phyloP scores from a whole-genome alignment of 192 early-diverging fungal genomes.

The Ambispora gerdemannii region DNA sequence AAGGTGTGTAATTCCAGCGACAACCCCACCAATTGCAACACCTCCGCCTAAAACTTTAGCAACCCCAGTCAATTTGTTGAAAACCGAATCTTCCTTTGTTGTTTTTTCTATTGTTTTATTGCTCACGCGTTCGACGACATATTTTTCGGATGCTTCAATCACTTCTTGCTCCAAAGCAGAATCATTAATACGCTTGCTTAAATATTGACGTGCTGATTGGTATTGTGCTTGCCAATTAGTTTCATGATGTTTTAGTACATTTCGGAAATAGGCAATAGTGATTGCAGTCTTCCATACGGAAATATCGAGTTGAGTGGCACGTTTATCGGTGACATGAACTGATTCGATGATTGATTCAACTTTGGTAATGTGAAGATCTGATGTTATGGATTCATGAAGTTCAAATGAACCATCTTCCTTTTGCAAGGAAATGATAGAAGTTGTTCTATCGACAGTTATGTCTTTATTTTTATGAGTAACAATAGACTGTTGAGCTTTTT shows the following conservation, averaged over 20 bases:
- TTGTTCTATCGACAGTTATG: neutral
- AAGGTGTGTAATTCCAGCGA: too few relatives aligned
- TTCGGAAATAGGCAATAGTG: neutral
- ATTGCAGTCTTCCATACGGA: neutral
- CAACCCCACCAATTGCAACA: too few relatives aligned
- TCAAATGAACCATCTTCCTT: neutral
- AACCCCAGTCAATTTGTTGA: too few relatives aligned
- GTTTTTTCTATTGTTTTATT: too few relatives aligned
- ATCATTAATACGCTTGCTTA: neutral
- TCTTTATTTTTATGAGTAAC: neutral
- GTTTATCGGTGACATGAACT: neutral
- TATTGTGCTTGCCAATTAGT: neutral
- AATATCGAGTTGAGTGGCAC: neutral
- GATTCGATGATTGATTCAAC: neutral
- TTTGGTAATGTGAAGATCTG: neutral
- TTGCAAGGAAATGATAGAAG: neutral
- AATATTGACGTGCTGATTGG: neutral
- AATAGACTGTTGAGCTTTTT: neutral
- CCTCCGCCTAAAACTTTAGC: too few relatives aligned
- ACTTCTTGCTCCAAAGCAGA: neutral
- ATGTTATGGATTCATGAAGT: neutral
- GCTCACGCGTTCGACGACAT: neutral
- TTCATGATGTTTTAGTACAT: neutral
- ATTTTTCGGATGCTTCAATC: neutral
- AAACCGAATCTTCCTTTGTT: too few relatives aligned